Evolutionary conservation across 2,329 filamentous ascomycete genomes (phyloP).

Genomic region (Elsinoe ampelina): DNA sequence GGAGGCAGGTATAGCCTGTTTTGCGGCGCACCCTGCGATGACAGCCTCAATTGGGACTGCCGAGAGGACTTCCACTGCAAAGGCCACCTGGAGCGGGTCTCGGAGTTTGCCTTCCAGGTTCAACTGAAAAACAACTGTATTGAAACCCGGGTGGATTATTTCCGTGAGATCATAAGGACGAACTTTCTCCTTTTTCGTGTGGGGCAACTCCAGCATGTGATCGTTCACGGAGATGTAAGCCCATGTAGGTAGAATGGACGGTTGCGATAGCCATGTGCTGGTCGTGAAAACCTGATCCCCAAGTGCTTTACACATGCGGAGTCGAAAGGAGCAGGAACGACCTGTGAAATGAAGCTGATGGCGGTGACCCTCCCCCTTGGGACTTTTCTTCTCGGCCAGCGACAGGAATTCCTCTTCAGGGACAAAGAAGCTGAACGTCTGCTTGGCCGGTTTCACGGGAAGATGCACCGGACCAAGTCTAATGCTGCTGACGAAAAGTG

Average conservation of each 20-base stretch:
- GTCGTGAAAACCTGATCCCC: background rate
- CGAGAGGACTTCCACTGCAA: conserved; percentile 63
- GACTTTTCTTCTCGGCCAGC: background rate
- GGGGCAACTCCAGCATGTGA: background rate
- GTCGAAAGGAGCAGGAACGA: background rate
- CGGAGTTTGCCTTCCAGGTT: conserved; percentile 32
- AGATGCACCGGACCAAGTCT: background rate
- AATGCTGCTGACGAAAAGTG: background rate
- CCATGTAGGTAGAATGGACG: background rate
- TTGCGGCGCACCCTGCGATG: conserved; percentile 29
- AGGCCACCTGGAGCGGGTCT: conserved; percentile 41
- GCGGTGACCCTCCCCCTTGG: background rate
- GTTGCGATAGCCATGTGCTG: background rate
- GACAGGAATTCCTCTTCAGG: background rate
- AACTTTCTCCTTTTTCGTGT: conserved; percentile 43
- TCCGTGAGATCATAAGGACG: conserved; percentile 64
- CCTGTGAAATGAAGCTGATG: background rate
- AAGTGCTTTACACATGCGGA: background rate
- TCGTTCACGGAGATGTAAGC: background rate
- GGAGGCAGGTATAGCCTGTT: conserved; percentile 32
- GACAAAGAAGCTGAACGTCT: background rate
- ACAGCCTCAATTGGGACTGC: conserved; percentile 38
- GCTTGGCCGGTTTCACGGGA: background rate
- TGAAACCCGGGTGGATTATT: conserved; percentile 49
- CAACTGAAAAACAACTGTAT: conserved; percentile 48